phyloP scores from a whole-genome alignment of 129 eudicot species.

The Heracleum sosnowskyi region DNA sequence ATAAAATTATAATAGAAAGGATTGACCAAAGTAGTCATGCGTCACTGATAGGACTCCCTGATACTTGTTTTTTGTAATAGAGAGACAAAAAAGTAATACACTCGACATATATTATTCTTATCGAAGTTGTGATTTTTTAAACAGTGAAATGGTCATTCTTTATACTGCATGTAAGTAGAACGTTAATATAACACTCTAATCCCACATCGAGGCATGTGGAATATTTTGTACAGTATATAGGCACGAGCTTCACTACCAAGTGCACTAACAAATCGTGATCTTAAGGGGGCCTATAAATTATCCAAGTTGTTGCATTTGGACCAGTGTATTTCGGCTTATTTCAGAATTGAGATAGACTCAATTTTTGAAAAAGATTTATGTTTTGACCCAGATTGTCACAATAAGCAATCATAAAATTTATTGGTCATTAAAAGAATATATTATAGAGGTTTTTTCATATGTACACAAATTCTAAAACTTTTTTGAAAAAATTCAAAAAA shows the following conservation, averaged over 20 bases:
- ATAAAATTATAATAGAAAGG: neutral
- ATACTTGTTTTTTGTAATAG: neutral
- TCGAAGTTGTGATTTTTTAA: neutral
- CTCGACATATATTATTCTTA: neutral
- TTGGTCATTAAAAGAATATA: neutral
- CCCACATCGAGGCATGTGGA: too few relatives aligned
- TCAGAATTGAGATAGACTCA: too few relatives aligned
- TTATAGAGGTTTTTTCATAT: neutral
- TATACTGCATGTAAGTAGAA: neutral
- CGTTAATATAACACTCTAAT: neutral
- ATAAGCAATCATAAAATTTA: neutral
- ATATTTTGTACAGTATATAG: too few relatives aligned
- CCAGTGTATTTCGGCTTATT: too few relatives aligned
- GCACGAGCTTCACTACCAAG: too few relatives aligned
- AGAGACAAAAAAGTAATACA: neutral
- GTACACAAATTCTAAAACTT: too few relatives aligned
- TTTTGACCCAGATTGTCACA: too few relatives aligned
- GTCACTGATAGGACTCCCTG: neutral
- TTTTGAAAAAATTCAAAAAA: too few relatives aligned
- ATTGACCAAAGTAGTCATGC: neutral
- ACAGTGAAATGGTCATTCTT: neutral
- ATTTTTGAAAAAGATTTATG: too few relatives aligned
- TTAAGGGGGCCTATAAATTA: too few relatives aligned
- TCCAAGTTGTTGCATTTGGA: too few relatives aligned
- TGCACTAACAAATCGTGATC: too few relatives aligned